These are phyloP conservation scores for Psilocybe cyanescens DNA, from an alignment of 768 basidiomycete species.

Conservation along the genomic window DNA sequence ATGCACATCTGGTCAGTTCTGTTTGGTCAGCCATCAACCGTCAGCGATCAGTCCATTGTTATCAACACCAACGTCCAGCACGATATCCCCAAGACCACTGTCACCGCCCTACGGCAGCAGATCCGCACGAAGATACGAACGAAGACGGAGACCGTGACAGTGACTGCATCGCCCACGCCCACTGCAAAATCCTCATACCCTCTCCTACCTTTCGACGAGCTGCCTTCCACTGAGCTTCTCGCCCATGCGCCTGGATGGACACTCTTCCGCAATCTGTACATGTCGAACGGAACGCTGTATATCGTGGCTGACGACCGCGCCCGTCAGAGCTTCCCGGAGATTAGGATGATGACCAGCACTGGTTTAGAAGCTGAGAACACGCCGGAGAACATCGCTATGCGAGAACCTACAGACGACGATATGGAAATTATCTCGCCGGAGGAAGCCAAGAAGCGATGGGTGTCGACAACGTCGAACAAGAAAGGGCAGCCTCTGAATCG, in stretches of 20 bases:
- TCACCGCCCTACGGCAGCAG: slow-evolving; percentile 1
- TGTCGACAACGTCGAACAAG: slow-evolving; percentile 26
- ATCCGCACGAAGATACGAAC: slow-evolving; percentile 7
- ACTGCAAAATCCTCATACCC: slow-evolving; percentile 18
- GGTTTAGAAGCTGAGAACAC: slow-evolving; percentile 60
- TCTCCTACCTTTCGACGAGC: slow-evolving; percentile 21
- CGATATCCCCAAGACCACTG: slow-evolving; percentile 3
- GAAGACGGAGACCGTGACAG: slow-evolving; percentile 14
- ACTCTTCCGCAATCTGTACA: slow-evolving; percentile 80
- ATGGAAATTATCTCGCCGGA: slow-evolving; percentile 64
- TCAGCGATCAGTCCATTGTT: slow-evolving; percentile 31
- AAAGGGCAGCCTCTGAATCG: slow-evolving; percentile 38
- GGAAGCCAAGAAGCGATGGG: slow-evolving; percentile 69
- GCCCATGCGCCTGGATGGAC: slow-evolving; percentile 87
- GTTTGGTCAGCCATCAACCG: slow-evolving; percentile 25
- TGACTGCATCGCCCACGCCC: slow-evolving; percentile 5
- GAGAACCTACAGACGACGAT: slow-evolving; percentile 68
- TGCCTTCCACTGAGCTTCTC: slow-evolving; percentile 60
- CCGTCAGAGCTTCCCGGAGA: slow-evolving; percentile 38
- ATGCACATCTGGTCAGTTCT: slow-evolving; percentile 58
- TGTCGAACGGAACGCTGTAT: slow-evolving; percentile 81
- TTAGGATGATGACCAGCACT: slow-evolving; percentile 68
- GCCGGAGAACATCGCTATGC: slow-evolving; percentile 63
- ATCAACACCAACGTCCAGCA: slow-evolving; percentile 30
- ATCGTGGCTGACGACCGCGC: slow-evolving; percentile 47